Evolutionary conservation across 352 stramenopile species (phyloP).

Genomic region (Globisporangium echinulatum): DNA sequence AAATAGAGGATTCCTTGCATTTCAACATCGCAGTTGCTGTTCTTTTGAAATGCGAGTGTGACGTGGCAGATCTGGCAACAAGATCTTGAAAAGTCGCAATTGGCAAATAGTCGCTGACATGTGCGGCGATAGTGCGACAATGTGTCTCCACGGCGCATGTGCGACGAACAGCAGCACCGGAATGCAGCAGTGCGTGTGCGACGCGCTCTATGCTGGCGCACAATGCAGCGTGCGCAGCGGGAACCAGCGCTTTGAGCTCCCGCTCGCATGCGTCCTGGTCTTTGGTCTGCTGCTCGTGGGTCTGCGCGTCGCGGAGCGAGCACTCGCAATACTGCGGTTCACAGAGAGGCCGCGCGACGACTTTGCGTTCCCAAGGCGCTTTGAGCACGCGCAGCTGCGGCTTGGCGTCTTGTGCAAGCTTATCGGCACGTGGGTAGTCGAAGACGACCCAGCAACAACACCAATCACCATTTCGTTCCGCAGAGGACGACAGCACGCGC

Average conservation of each 20-base stretch:
- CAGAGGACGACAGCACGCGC: conserved; percentile 13
- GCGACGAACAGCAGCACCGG: conserved; percentile 10
- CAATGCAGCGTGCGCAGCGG: conserved; percentile 38
- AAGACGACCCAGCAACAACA: conserved; percentile 16
- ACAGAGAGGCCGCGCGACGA: conserved; percentile 16
- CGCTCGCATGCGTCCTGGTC: conserved; percentile 31
- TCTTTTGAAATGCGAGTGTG: no score
- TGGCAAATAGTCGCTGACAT: no score
- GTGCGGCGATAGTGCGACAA: no score
- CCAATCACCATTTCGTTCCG: conserved; percentile 9
- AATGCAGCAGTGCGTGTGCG: conserved; percentile 28
- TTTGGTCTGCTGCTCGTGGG: conserved; percentile 31
- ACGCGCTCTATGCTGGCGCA: conserved; percentile 35
- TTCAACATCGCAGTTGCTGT: no score
- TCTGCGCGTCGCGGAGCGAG: conserved; percentile 19
- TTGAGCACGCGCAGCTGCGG: conserved; percentile 1
- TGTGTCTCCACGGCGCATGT: conserved; percentile 51
- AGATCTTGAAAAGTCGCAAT: no score
- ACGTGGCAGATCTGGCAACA: no score
- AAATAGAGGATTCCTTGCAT: no score
- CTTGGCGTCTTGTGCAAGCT: conserved; percentile 3
- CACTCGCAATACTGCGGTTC: conserved; percentile 30
- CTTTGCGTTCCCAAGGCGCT: conserved; percentile 38
- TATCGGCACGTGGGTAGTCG: conserved; percentile 34
- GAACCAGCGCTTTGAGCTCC: conserved; percentile 46